These are phyloP conservation scores for Protostelium mycophagum DNA, from an alignment of 78 protist genomes.

Conservation along the genomic window DNA sequence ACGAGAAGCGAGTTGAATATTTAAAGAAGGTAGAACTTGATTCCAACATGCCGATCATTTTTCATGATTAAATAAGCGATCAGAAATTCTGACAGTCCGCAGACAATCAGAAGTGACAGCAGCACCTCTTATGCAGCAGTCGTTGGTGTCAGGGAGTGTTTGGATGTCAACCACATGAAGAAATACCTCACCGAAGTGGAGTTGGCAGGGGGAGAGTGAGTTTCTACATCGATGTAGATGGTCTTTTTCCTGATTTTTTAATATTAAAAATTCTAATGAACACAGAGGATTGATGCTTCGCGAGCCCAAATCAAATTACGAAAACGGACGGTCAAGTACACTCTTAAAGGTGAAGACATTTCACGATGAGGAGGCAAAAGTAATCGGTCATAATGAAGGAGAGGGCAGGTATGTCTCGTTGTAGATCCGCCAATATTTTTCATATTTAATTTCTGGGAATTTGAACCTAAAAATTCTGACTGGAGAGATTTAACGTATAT, in stretches of 20 bases:
- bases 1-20: not conserved
- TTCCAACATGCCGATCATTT: no score
- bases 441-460: no score
- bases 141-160: not conserved
- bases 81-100: not conserved
- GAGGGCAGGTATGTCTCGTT: no score
- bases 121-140: not conserved
- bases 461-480: no score
- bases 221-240: not conserved
- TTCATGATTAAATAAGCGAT: not conserved
- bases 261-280: not conserved
- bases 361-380: slow-evolving; percentile 20
- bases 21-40: not conserved
- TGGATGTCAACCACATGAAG: not conserved
- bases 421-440: no score
- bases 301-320: slow-evolving; percentile 21
- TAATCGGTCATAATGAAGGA: slow-evolving; percentile 15
- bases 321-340: not conserved
- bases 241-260: slow-evolving; percentile 1
- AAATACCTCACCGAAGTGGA: not conserved
- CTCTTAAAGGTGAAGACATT: slow-evolving; percentile 31
- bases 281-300: slow-evolving; percentile 30
- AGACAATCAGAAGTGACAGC: not conserved
- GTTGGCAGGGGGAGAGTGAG: slow-evolving; percentile 17
- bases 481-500: no score